A percentile compares a stretch with the other conserved stretches of the same genome.
These are phyloP conservation scores for Cryphonectria radicalis DNA, from an alignment of 2,329 filamentous ascomycete genomes.

Conservation along the genomic window DNA sequence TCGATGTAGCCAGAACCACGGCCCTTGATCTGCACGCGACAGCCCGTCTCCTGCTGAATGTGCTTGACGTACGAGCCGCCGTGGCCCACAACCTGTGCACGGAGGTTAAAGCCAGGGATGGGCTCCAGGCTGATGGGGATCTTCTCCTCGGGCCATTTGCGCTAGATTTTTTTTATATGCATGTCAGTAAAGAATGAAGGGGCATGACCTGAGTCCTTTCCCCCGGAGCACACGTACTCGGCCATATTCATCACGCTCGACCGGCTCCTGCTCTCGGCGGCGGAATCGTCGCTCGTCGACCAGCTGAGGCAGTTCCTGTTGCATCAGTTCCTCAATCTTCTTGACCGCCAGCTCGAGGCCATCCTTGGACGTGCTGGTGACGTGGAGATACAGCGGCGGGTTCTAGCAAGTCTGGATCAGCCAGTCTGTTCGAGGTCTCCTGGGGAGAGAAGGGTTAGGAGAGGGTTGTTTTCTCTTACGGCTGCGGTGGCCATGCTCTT, in stretches of 20 bases:
- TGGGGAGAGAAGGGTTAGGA: too few relatives aligned
- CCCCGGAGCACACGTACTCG: conserved; percentile 22
- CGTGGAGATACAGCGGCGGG: conserved; percentile 90
- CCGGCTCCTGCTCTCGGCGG: conserved; percentile 49
- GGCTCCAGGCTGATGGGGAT: conserved; percentile 91
- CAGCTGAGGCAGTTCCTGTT: conserved; percentile 91
- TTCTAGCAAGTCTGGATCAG: conserved; percentile 59
- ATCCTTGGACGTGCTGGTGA: conserved; percentile 89
- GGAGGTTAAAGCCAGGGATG: conserved; percentile 91
- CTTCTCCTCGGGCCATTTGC: conserved; percentile 98
- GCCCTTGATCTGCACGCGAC: conserved; percentile 97
- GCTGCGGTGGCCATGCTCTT: conserved; percentile 95
- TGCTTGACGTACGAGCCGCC: conserved; percentile 97
- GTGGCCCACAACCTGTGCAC: conserved; percentile 93
- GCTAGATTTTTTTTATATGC: conserved; percentile 46
- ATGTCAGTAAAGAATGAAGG: conserved; percentile 36
- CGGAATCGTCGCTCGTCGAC: conserved; percentile 94
- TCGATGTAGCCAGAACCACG: conserved; percentile 95
- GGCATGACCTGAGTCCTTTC: conserved; percentile 26
- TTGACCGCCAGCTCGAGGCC: conserved; percentile 87
- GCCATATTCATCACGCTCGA: conserved; percentile 34
- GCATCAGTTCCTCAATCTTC: conserved; percentile 93
- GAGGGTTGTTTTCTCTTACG: conserved; percentile 58
- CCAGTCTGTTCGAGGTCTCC: conserved; percentile 11
- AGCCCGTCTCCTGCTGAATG: conserved; percentile 93